These are phyloP conservation scores for Dacryopinax spathularia DNA, from an alignment of 768 basidiomycete species.

Conservation along the genomic window DNA sequence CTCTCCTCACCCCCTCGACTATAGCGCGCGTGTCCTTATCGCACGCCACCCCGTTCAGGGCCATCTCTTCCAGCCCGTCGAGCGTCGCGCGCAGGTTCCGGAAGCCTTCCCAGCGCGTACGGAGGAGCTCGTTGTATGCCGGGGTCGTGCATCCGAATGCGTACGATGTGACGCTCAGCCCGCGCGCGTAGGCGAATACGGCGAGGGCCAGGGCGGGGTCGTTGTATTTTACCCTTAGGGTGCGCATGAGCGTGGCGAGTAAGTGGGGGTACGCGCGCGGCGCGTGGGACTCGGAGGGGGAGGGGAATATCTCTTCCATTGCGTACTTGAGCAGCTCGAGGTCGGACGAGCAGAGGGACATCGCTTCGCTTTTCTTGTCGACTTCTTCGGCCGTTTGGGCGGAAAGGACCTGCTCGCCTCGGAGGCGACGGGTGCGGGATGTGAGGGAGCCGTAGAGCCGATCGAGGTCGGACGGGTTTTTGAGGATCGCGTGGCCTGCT, in stretches of 20 bases:
- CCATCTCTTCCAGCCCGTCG: constrained; percentile 67
- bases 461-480: background rate
- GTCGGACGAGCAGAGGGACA: constrained; percentile 56
- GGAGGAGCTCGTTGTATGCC: constrained; percentile 77
- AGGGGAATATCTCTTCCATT: constrained; percentile 49
- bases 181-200: constrained; percentile 67
- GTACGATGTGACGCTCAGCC: constrained; percentile 63
- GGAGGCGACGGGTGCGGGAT: background rate
- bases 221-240: constrained; percentile 60
- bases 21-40: constrained; percentile 48
- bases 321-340: constrained; percentile 63
- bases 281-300: constrained; percentile 22
- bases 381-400: constrained; percentile 20
- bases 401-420: background rate
- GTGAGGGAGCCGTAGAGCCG: background rate
- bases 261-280: constrained; percentile 53
- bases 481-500: background rate
- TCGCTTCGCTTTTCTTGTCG: constrained; percentile 57
- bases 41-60: constrained; percentile 54
- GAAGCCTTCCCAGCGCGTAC: constrained; percentile 73
- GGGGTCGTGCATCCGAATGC: constrained; percentile 79
- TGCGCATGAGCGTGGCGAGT: constrained; percentile 60
- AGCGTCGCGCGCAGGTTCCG: constrained; percentile 66
- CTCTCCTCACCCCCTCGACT: constrained; percentile 47
- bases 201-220: constrained; percentile 72